phyloP scores from a whole-genome alignment of 1,284 basidiomycete species.

The Cutaneotrichosporon arboriforme region DNA sequence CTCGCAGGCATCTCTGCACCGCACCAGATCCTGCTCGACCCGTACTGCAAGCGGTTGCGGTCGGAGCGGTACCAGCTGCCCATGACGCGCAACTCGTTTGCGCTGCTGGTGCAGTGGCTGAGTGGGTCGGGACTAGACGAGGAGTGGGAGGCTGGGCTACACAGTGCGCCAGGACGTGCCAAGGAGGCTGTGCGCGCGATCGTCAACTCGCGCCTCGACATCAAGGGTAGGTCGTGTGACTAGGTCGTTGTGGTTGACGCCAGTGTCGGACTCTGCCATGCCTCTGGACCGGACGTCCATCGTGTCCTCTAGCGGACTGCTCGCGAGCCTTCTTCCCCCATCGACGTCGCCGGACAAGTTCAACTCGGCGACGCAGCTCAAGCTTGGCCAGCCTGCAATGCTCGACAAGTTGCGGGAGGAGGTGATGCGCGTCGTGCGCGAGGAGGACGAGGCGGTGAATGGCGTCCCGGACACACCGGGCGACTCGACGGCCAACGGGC shows the following conservation, averaged over 20 bases:
- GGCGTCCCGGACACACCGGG: conserved; percentile 14
- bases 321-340: conserved; percentile 63
- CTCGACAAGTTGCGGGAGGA: conserved; percentile 72
- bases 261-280: conserved; percentile 55
- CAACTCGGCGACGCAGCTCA: conserved; percentile 68
- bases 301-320: conserved; percentile 62
- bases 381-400: conserved; percentile 73
- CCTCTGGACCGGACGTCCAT: conserved; percentile 60
- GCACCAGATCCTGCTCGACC: conserved; percentile 76
- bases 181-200: conserved; percentile 76
- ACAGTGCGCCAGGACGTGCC: conserved; percentile 58
- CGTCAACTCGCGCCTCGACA: conserved; percentile 84
- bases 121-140: conserved; percentile 78
- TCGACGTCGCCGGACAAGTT: conserved; percentile 61
- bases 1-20: conserved; percentile 77
- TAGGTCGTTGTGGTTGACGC: not conserved
- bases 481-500: conserved; percentile 53
- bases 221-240: conserved; percentile 63
- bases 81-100: conserved; percentile 87
- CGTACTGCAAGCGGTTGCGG: conserved; percentile 76
- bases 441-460: conserved; percentile 36
- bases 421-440: conserved; percentile 59
- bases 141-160: conserved; percentile 69
- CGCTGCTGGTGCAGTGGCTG: conserved; percentile 89
- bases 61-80: conserved; percentile 85